Conservation (phyloP, 1,139 yeast genomes). For the Cylindricascospora bacillispora region DNA sequence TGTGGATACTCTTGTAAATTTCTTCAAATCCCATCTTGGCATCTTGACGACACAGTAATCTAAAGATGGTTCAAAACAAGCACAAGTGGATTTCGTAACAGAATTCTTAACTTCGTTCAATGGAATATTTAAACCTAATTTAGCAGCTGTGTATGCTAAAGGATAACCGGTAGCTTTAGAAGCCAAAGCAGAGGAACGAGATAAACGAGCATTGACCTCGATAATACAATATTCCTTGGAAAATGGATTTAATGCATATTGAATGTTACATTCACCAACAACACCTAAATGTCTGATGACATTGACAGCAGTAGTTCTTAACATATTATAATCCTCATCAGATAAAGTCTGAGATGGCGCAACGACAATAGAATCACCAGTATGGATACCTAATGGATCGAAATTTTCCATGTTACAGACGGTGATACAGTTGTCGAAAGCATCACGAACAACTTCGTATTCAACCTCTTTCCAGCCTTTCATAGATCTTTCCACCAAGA, state of each 20-base stretch:
- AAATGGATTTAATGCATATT: conserved; percentile 91
- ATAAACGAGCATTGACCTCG: conserved; percentile 94
- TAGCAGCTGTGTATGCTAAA: conserved; percentile 96
- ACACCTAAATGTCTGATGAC: conserved; percentile 96
- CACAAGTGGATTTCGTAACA: conserved; percentile 89
- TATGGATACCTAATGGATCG: conserved; percentile 95
- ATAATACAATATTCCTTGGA: conserved; percentile 92
- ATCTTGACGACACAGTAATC: conserved; percentile 95
- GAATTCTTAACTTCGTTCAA: conserved; percentile 93
- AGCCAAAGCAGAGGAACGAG: conserved; percentile 95
- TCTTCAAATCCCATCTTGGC: conserved; percentile 96
- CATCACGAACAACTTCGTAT: conserved; percentile 96
- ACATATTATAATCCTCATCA: conserved; percentile 96
- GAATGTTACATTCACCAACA: conserved; percentile 98
- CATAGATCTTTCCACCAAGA: conserved; percentile 86
- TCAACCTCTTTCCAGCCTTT: conserved; percentile 99
- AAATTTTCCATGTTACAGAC: conserved; percentile 99
- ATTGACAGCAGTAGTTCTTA: conserved; percentile 93
- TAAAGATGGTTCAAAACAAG: conserved; percentile 92
- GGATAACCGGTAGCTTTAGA: conserved; percentile 99
- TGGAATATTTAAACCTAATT: conserved; percentile 88
- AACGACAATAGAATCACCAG: conserved; percentile 97
- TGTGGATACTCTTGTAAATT: conserved; percentile 86
- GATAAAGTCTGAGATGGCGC: conserved; percentile 97
- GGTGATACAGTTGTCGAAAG: conserved; percentile 93